Conservation (phyloP, 805 yeast genomes). For the Wickerhamomyces silvicola region DNA sequence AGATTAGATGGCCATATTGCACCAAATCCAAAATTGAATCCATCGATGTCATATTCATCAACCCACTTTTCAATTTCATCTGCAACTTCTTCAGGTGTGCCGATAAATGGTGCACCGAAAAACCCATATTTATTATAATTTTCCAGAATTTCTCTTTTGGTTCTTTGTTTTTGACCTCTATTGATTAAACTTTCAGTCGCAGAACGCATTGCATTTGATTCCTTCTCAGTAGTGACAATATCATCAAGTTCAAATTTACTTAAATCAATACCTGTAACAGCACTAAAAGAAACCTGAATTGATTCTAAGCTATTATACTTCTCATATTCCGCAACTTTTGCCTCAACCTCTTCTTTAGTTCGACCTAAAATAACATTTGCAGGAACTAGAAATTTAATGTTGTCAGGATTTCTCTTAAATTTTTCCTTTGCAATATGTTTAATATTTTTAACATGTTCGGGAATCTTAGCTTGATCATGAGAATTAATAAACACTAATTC, state of each 20-base stretch:
- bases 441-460: constrained; percentile 24
- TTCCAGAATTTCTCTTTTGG: constrained; percentile 13
- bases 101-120: constrained; percentile 14
- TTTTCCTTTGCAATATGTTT: constrained; percentile 25
- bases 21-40: constrained; percentile 33
- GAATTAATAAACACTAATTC: constrained; percentile 32
- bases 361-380: constrained; percentile 28
- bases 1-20: constrained; percentile 30
- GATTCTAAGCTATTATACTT: neutral
- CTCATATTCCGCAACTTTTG: constrained; percentile 18
- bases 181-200: constrained; percentile 20
- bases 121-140: constrained; percentile 14
- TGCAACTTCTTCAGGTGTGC: constrained; percentile 27
- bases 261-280: constrained; percentile 2
- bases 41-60: constrained; percentile 34
- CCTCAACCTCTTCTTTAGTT: constrained; percentile 34
- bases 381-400: constrained; percentile 31
- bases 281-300: constrained; percentile 3
- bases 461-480: constrained; percentile 28
- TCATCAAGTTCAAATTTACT: constrained; percentile 23
- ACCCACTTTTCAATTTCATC: constrained; percentile 34
- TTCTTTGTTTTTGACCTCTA: constrained; percentile 3
- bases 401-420: constrained; percentile 28
- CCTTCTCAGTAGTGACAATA: constrained; percentile 25
- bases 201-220: constrained; percentile 26